Conservation (phyloP, 164 flowering plant genomes). For the Buxus sempervirens region DNA sequence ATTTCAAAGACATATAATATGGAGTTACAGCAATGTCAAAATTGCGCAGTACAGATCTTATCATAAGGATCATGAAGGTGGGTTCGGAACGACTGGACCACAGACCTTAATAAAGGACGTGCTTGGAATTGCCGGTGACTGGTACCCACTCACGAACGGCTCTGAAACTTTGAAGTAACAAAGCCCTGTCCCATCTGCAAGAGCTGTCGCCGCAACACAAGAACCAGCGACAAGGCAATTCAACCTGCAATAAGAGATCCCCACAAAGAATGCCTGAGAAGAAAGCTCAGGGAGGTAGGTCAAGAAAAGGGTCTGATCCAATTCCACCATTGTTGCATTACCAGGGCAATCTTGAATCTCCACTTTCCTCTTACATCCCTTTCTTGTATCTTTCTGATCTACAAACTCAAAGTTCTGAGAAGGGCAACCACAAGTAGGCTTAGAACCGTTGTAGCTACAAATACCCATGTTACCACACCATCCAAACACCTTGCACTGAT, state of each 20-base stretch:
- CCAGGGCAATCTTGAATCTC: conserved; percentile 53
- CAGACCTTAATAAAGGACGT: conserved; percentile 60
- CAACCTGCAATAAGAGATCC: conserved; percentile 37
- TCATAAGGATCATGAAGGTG: no score
- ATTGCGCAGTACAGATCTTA: no score
- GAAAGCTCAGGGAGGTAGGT: conserved; percentile 52
- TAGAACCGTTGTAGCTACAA: conserved; percentile 62
- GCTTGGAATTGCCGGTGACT: conserved; percentile 48
- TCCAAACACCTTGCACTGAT: conserved; percentile 75
- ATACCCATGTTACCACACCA: conserved; percentile 81
- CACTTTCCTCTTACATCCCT: conserved; percentile 77
- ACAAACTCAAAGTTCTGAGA: conserved; percentile 60
- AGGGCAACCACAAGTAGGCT: conserved; percentile 67
- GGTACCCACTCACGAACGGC: conserved; percentile 53
- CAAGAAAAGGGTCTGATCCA: conserved; percentile 54
- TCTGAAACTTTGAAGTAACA: conserved; percentile 39
- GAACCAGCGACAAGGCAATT: conserved; percentile 38
- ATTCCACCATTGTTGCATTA: conserved; percentile 41
- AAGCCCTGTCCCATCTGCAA: conserved; percentile 55
- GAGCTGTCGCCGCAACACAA: conserved; percentile 50
- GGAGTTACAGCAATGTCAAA: no score
- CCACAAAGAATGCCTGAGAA: conserved; percentile 30
- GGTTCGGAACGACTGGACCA: conserved; percentile 34
- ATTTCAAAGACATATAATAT: no score
- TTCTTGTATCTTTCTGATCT: conserved; percentile 52